Conservation (phyloP, 2,329 filamentous ascomycete genomes). For the Exophiala alcalophila region DNA sequence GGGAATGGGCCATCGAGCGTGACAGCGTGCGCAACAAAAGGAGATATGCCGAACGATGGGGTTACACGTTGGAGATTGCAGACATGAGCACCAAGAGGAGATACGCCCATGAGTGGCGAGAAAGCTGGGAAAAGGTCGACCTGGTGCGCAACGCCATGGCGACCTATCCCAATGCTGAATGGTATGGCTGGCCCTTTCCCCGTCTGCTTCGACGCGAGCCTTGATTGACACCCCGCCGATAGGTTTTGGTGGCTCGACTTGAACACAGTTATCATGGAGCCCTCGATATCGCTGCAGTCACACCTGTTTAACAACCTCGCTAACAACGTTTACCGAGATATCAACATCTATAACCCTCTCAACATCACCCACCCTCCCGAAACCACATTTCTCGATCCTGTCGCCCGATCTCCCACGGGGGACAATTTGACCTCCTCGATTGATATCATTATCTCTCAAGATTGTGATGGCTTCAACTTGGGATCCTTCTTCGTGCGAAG, state of each 20-base stretch:
- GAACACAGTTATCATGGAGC: constrained; percentile 98
- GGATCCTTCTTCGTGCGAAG: constrained; percentile 91
- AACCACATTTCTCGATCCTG: constrained; percentile 70
- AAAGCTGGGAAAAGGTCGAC: constrained; percentile 99
- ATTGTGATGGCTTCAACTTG: constrained; percentile 93
- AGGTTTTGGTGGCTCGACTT: constrained; percentile 99
- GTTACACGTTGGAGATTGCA: constrained; percentile 91
- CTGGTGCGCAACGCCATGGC: constrained; percentile 81
- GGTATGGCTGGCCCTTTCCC: constrained; percentile 55
- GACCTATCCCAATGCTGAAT: constrained; percentile 94
- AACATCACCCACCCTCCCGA: constrained; percentile 84
- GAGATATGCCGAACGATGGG: constrained; percentile 81
- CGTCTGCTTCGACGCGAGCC: background rate
- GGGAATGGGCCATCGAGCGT: constrained; percentile 96
- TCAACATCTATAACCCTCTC: constrained; percentile 92
- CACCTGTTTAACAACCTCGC: constrained; percentile 84
- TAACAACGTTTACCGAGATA: constrained; percentile 81
- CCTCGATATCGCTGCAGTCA: constrained; percentile 78
- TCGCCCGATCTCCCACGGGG: constrained; percentile 68
- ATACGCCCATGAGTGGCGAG: constrained; percentile 97
- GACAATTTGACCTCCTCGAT: constrained; percentile 76
- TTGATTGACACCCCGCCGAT: constrained; percentile 18
- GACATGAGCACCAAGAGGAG: constrained; percentile 99
- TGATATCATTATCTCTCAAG: constrained; percentile 84
- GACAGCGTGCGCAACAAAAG: constrained; percentile 95